Evolutionary conservation across 768 basidiomycete genomes (phyloP).

Genomic region (Scleroderma bovista): DNA sequence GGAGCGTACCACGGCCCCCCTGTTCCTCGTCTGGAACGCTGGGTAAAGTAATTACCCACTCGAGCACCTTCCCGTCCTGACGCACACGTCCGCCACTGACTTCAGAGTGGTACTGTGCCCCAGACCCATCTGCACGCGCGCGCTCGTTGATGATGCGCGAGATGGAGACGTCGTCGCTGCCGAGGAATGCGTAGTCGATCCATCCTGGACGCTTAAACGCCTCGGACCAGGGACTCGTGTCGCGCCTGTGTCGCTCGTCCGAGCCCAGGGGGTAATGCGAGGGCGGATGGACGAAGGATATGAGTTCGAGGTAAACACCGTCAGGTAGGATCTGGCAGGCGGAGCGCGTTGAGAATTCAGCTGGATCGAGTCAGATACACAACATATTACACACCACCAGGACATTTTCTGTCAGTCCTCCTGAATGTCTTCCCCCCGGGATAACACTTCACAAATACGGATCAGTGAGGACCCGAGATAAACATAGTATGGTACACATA

Average conservation of each 20-base stretch:
- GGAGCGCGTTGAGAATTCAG: background rate
- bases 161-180: conserved; percentile 36
- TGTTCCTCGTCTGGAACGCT: conserved; percentile 15
- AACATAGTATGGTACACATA: conserved; percentile 24
- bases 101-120: conserved; percentile 40
- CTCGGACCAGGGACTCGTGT: conserved; percentile 44
- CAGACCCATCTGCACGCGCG: conserved; percentile 33
- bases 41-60: conserved; percentile 54
- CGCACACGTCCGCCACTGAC: conserved; percentile 49
- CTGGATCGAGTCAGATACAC: background rate
- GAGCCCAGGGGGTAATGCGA: conserved; percentile 49
- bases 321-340: conserved; percentile 44
- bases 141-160: conserved; percentile 53
- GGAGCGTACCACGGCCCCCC: conserved; percentile 30
- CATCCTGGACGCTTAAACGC: conserved; percentile 48
- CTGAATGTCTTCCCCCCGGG: conserved; percentile 60
- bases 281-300: conserved; percentile 55
- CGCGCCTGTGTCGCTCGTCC: conserved; percentile 39
- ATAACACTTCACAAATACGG: conserved; percentile 50
- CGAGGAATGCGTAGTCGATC: conserved; percentile 64
- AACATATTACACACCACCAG: conserved; percentile 47
- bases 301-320: conserved; percentile 62
- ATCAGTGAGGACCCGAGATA: background rate
- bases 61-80: conserved; percentile 47
- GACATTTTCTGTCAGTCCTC: conserved; percentile 57